Evolutionary conservation across 2,329 filamentous ascomycete species (phyloP).

Genomic region (Geosmithia flava): DNA sequence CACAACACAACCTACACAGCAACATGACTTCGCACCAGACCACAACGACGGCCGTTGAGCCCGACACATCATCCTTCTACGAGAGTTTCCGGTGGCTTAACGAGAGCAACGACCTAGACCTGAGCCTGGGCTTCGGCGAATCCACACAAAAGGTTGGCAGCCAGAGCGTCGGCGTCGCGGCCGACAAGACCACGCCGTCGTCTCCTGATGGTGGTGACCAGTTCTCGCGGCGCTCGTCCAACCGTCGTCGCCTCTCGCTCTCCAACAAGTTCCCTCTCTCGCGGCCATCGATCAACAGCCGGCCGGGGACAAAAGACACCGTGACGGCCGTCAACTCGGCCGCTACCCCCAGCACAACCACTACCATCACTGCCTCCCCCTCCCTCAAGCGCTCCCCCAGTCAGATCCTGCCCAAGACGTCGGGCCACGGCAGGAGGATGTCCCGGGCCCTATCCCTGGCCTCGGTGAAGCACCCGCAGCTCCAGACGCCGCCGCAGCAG

Average conservation of each 20-base stretch:
- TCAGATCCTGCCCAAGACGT: constrained; percentile 4
- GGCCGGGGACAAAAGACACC: constrained; percentile 30
- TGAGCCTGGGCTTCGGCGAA: constrained; percentile 55
- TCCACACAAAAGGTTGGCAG: constrained; percentile 47
- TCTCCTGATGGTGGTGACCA: constrained; percentile 24
- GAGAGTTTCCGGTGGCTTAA: constrained; percentile 66
- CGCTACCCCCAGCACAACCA: too few species aligned
- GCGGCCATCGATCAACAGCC: constrained; percentile 37
- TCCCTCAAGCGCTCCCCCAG: neutral
- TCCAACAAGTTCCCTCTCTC: constrained; percentile 47
- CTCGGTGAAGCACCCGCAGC: constrained; percentile 19
- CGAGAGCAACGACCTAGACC: constrained; percentile 57
- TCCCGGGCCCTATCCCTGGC: constrained; percentile 45
- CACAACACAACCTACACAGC: neutral
- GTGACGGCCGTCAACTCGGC: too few species aligned
- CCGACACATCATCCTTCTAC: constrained; percentile 27
- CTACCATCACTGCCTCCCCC: constrained; percentile 8
- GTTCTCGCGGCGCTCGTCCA: constrained; percentile 37
- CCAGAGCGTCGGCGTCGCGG: constrained; percentile 12
- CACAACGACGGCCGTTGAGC: too few species aligned
- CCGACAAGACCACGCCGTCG: constrained; percentile 29
- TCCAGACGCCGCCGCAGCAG: constrained; percentile 14
- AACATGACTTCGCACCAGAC: constrained; percentile 29
- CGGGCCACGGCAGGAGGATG: constrained; percentile 30
- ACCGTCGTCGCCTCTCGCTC: constrained; percentile 61